These are phyloP conservation scores for Nicotiana benthamiana DNA, from an alignment of 257 asterid species.

Conservation along the genomic window DNA sequence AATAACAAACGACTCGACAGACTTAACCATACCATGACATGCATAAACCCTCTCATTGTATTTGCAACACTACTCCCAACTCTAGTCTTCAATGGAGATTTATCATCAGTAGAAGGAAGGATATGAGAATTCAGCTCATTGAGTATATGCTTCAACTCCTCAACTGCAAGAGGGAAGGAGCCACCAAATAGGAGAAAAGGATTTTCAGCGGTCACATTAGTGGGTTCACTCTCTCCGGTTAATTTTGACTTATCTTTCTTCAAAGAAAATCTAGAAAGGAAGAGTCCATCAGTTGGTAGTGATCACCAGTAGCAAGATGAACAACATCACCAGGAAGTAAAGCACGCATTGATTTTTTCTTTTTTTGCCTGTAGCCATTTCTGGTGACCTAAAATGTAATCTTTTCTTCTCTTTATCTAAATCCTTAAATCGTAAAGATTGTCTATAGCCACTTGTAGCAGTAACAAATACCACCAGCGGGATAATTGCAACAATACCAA, in stretches of 20 bases:
- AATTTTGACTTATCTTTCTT: conserved; percentile 72
- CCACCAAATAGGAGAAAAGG: conserved; percentile 89
- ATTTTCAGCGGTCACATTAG: conserved; percentile 49
- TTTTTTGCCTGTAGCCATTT: conserved; percentile 63
- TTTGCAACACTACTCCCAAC: conserved; percentile 99
- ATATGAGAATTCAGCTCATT: conserved; percentile 49
- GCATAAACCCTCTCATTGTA: conserved; percentile 90
- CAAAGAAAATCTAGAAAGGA: conserved; percentile 63
- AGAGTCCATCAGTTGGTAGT: too few relatives aligned
- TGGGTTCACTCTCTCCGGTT: conserved; percentile 85
- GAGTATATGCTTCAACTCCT: conserved; percentile 64
- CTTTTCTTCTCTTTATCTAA: conserved; percentile 84
- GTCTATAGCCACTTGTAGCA: conserved; percentile 73
- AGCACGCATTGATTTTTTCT: conserved; percentile 67
- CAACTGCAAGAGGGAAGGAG: too few relatives aligned
- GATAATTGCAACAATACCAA: conserved; percentile 85
- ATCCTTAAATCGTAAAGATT: conserved; percentile 81
- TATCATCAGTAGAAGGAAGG: conserved; percentile 32
- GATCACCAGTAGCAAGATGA: conserved; percentile 82
- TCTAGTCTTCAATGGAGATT: conserved; percentile 57
- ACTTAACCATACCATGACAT: too few relatives aligned
- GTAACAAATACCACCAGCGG: conserved; percentile 83
- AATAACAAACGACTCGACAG: too few relatives aligned
- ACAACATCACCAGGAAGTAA: conserved; percentile 80
- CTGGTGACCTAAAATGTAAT: conserved; percentile 75